These are phyloP conservation scores for Dryas octopetala DNA, from an alignment of 306 rosid genomes.

Conservation along the genomic window DNA sequence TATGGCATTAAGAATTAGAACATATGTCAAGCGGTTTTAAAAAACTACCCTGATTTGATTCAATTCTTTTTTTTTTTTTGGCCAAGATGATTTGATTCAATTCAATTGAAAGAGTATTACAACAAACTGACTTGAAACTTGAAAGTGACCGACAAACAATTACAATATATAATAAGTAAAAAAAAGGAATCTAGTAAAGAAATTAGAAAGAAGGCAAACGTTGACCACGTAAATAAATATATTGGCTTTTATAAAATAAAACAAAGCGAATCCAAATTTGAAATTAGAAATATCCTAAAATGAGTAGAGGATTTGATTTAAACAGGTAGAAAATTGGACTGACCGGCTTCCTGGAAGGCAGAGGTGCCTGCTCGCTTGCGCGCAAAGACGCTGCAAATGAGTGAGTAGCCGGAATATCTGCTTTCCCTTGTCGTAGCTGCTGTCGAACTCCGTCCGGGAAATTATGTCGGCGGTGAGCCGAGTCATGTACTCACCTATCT, in stretches of 20 bases:
- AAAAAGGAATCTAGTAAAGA: constrained; percentile 16
- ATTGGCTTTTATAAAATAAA: neutral
- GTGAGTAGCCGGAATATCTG: constrained; percentile 74
- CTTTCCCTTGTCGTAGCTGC: constrained; percentile 69
- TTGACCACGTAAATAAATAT: constrained; percentile 4
- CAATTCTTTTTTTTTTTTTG: no score
- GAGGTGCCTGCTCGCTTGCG: constrained; percentile 81
- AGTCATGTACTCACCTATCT: constrained; percentile 68
- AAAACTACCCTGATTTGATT: no score
- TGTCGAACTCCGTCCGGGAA: constrained; percentile 77
- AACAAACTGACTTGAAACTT: neutral
- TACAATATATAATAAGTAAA: neutral
- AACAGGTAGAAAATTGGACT: neutral
- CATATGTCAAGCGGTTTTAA: neutral
- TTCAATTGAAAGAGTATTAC: neutral
- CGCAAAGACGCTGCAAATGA: constrained; percentile 59
- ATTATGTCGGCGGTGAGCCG: constrained; percentile 85
- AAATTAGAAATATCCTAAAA: neutral
- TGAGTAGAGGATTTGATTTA: no score
- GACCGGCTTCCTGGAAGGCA: constrained; percentile 97
- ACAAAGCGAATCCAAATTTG: neutral
- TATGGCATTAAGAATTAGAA: neutral
- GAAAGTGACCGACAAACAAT: neutral
- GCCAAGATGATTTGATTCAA: no score
- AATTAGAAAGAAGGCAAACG: constrained; percentile 2